Percentiles rank a stretch among this genome's conserved stretches.
phyloP scores from a whole-genome alignment of 257 asterid species.

The Nicotiana paniculata region DNA sequence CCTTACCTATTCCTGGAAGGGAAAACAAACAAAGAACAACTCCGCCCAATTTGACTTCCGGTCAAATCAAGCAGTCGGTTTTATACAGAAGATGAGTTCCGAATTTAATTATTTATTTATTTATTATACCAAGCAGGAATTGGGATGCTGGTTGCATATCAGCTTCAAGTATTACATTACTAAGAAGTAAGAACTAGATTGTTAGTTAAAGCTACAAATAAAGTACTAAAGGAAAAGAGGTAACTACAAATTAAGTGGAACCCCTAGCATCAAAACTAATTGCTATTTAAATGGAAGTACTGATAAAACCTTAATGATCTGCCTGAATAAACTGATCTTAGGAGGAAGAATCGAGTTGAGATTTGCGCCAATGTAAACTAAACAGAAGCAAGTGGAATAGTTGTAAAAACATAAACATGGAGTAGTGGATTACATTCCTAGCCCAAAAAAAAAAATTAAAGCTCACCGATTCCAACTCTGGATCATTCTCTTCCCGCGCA shows the following conservation, averaged over 20 bases:
- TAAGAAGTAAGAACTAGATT: constrained; percentile 2
- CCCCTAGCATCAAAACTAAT: neutral
- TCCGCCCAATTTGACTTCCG: neutral
- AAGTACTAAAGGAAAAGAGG: neutral
- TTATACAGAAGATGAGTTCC: neutral
- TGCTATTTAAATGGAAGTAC: neutral
- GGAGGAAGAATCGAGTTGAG: neutral
- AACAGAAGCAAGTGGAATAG: constrained; percentile 13
- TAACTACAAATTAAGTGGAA: neutral
- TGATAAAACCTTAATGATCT: neutral
- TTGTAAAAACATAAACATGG: neutral
- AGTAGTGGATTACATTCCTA: constrained; percentile 39
- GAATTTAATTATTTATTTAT: neutral
- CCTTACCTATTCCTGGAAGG: neutral
- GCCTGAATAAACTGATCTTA: neutral
- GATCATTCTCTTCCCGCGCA: constrained; percentile 85
- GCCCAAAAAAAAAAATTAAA: constrained; percentile 29
- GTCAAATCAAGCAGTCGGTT: neutral
- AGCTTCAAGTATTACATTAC: neutral
- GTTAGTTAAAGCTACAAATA: neutral
- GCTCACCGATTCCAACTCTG: constrained; percentile 75
- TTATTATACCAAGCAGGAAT: neutral
- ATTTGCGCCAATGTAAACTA: constrained; percentile 5
- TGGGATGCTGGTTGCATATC: neutral
- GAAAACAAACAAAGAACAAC: neutral